Evolutionary conservation across 2,329 filamentous ascomycete species (phyloP).

Genomic region (Aspergillus melleus): DNA sequence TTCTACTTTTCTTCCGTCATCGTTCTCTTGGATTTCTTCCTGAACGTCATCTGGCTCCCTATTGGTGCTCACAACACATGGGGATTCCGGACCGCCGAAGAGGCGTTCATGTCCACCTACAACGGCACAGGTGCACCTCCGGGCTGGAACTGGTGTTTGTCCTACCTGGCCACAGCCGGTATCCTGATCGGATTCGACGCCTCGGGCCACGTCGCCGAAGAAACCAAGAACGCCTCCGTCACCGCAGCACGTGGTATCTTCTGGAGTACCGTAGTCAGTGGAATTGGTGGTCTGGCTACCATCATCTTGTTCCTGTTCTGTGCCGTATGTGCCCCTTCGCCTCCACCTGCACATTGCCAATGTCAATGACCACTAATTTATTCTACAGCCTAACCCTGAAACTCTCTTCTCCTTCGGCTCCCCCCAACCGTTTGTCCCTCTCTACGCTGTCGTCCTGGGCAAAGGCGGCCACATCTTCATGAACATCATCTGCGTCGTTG

Average conservation of each 20-base stretch:
- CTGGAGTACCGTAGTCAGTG: constrained; percentile 59
- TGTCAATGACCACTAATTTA: constrained; percentile 2
- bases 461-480: constrained; percentile 60
- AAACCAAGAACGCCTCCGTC: constrained; percentile 55
- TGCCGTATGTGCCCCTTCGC: constrained; percentile 38
- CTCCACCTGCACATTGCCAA: background rate
- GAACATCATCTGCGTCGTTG: constrained; percentile 57
- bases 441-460: constrained; percentile 59
- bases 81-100: constrained; percentile 59
- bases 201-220: constrained; percentile 61
- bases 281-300: constrained; percentile 55
- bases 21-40: constrained; percentile 58
- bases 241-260: constrained; percentile 61
- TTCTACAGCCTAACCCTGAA: constrained; percentile 47
- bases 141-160: constrained; percentile 65
- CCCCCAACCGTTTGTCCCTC: constrained; percentile 59
- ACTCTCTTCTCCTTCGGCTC: constrained; percentile 55
- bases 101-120: constrained; percentile 62
- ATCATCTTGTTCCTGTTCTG: constrained; percentile 63
- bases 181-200: constrained; percentile 63
- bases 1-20: constrained; percentile 34
- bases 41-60: constrained; percentile 63
- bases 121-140: constrained; percentile 57
- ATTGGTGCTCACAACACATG: constrained; percentile 57
- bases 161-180: constrained; percentile 61